Conservation (phyloP, 2,329 filamentous ascomycete species). For the Talaromyces sp. region DNA sequence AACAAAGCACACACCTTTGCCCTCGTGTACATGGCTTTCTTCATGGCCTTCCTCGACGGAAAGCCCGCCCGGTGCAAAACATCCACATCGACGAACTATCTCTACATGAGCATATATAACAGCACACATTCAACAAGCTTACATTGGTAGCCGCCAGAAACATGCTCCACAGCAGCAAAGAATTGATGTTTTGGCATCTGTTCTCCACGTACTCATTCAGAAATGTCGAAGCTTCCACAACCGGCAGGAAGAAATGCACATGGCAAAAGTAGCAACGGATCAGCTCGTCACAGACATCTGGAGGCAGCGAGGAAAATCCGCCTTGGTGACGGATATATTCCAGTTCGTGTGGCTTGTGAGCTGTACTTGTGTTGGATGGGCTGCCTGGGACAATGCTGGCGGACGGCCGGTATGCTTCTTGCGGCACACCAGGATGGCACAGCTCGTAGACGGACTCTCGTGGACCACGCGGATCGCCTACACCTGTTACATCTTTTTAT, state of each 20-base stretch:
- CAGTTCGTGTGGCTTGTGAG: background rate
- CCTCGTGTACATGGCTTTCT: constrained; percentile 84
- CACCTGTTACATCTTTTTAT: background rate
- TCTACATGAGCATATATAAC: background rate
- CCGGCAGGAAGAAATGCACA: background rate
- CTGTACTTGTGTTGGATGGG: background rate
- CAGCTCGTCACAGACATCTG: background rate
- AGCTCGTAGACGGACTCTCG: constrained; percentile 5
- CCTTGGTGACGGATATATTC: background rate
- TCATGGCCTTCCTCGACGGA: constrained; percentile 68
- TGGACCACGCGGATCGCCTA: constrained; percentile 1
- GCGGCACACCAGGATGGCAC: background rate
- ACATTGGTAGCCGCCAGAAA: constrained; percentile 2
- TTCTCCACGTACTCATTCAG: background rate
- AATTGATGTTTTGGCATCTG: background rate
- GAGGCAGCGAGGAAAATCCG: background rate
- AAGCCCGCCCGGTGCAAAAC: constrained; percentile 73
- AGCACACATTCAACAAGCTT: background rate
- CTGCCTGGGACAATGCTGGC: background rate
- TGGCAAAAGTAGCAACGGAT: background rate
- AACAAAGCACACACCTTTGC: constrained; percentile 59
- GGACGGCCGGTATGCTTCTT: background rate
- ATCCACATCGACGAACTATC: constrained; percentile 77
- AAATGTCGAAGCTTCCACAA: background rate
- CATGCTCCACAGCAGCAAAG: constrained; percentile 1